These are phyloP conservation scores for Fusarium torulosum DNA, from an alignment of 2,329 filamentous ascomycete genomes.

Conservation along the genomic window DNA sequence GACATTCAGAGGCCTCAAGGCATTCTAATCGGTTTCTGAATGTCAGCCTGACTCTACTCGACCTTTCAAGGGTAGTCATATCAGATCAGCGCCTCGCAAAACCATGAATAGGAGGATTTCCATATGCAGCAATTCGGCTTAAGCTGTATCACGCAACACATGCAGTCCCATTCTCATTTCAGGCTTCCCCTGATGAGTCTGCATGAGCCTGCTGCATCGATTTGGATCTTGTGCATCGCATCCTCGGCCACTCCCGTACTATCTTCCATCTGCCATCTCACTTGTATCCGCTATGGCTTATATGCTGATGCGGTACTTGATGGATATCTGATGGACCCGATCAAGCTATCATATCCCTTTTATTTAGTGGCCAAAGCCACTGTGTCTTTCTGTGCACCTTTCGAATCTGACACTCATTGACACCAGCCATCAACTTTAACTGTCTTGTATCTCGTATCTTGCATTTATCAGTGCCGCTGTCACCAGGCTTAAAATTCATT, in stretches of 20 bases:
- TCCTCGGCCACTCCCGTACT: slow-evolving; percentile 44
- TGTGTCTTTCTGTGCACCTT: slow-evolving; percentile 30
- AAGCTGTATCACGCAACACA: slow-evolving; percentile 43
- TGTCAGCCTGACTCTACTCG: slow-evolving; percentile 14
- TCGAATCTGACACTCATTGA: slow-evolving; percentile 28
- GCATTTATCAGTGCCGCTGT: neutral
- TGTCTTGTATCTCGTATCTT: slow-evolving; percentile 3
- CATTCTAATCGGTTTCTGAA: slow-evolving; percentile 31
- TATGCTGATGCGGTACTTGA: slow-evolving; percentile 33
- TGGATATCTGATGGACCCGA: neutral
- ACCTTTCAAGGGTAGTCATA: slow-evolving; percentile 2
- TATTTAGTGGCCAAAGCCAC: slow-evolving; percentile 14
- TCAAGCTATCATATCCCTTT: slow-evolving; percentile 1
- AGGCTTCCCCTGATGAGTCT: slow-evolving; percentile 32
- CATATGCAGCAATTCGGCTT: slow-evolving; percentile 36
- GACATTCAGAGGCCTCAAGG: slow-evolving; percentile 39
- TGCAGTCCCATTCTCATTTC: slow-evolving; percentile 11
- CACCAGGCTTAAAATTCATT: slow-evolving; percentile 8
- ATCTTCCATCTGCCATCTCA: slow-evolving; percentile 31
- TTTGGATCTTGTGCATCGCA: slow-evolving; percentile 22
- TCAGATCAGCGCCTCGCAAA: slow-evolving; percentile 14
- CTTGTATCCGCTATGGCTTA: slow-evolving; percentile 31
- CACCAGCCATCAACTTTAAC: slow-evolving; percentile 7
- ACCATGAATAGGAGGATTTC: slow-evolving; percentile 33
- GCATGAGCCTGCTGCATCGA: slow-evolving; percentile 28